Evolutionary conservation across 1,284 basidiomycete genomes (phyloP), one percentile per base, ranked within the genome.

Genomic region (Thelephora terrestris): DNA sequence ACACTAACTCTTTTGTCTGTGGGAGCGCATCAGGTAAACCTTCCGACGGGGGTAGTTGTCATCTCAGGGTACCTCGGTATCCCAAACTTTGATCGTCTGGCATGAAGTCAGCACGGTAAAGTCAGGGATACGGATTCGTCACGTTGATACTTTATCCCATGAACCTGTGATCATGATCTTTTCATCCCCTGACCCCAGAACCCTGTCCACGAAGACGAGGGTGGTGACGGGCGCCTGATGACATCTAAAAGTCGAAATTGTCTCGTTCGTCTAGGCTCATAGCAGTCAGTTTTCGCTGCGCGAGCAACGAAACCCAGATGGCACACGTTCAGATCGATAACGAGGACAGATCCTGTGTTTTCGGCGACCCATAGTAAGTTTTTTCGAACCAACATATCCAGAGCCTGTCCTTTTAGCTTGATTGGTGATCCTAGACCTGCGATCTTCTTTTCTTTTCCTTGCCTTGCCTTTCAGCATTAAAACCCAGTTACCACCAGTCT

Each of bases 191-290:
- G 68, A 55, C 23, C 59, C 58, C n/a, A 49, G 48, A 3, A 46
- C 50, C 43, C 57, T 67, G 47, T 76, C 71, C 52, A 67, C 77
- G 57, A 95, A 79, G 4, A 79, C 78, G 24, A 97, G 66, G 23
- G 74, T 81, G 1, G 92, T 93, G 39, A 93, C 88, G 17, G 93
- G 93, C 2, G 86, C 93, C 9, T 74, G 76, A 62, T 97, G 93
- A 0, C 89, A 91, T 58, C 73, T 80, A 66, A 80, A 93, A 2
- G 86, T 64, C 57, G 82, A 79, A 45, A 78, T 61, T 1, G 83
- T 86, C 61, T 81, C 84, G 44, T 90, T 89, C 17, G 85, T 81
- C 93, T 95, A 35, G 46, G 45, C 44, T 48, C 44, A 43, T 39
- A 47, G 34, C 47, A 42, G 46, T 50, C 46, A 49, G 48, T 38